These are phyloP conservation scores for Ogataea populi-albae DNA, from an alignment of 805 yeast species.

Conservation along the genomic window DNA sequence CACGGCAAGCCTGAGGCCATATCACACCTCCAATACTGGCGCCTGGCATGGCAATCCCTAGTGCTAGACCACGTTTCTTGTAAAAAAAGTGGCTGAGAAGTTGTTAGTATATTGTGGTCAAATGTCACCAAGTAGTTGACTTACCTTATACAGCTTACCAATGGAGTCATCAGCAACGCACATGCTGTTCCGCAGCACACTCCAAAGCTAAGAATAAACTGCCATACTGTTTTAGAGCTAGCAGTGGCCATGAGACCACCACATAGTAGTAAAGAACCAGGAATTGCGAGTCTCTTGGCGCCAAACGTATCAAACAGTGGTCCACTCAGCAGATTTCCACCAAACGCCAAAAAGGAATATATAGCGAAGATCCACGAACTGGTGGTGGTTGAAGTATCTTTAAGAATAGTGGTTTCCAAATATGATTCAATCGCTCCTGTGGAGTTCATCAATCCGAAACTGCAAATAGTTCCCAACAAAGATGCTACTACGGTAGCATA, in stretches of 20 bases:
- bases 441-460: conserved; percentile 65
- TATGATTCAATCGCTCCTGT: conserved; percentile 68
- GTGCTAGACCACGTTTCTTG: conserved; percentile 53
- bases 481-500: conserved; percentile 47
- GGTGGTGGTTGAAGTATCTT: conserved; percentile 41
- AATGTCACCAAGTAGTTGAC: conserved; percentile 28
- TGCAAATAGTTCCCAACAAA: conserved; percentile 52
- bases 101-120: conserved; percentile 40
- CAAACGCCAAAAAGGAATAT: conserved; percentile 40
- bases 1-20: conserved; percentile 53
- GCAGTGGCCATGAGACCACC: conserved; percentile 45
- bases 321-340: conserved; percentile 42
- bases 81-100: conserved; percentile 60
- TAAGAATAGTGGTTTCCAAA: conserved; percentile 51
- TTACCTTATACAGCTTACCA: conserved; percentile 45
- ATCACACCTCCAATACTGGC: conserved; percentile 57
- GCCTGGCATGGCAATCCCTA: conserved; percentile 60
- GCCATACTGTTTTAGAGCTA: conserved; percentile 42
- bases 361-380: conserved; percentile 74
- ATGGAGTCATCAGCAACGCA: conserved; percentile 42
- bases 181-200: conserved; percentile 44
- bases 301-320: conserved; percentile 46
- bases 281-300: conserved; percentile 35
- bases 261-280: conserved; percentile 36
- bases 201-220: conserved; percentile 52